Conservation (phyloP, 106 monocot genomes). For the Acorus calamus region DNA sequence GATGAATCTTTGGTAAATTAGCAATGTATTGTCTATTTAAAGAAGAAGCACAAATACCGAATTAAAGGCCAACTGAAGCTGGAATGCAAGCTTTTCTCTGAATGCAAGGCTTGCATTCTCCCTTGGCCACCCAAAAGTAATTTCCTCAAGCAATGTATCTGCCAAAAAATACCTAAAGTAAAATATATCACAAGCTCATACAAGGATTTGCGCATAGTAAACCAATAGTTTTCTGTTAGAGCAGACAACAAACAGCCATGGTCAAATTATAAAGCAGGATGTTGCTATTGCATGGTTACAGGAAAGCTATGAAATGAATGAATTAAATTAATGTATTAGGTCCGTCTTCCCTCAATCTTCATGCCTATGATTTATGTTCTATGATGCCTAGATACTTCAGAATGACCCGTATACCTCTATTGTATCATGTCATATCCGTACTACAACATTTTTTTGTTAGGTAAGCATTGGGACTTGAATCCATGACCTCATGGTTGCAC, state of each 20-base stretch:
- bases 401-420: too few species aligned
- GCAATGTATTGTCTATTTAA: background rate
- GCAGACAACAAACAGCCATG: background rate
- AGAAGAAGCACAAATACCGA: conserved; percentile 32
- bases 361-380: too few species aligned
- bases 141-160: conserved; percentile 84
- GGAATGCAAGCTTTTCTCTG: conserved; percentile 56
- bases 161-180: conserved; percentile 73
- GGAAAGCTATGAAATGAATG: too few species aligned
- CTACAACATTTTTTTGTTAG: too few species aligned
- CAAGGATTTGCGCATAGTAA: background rate
- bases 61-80: conserved; percentile 70
- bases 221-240: background rate
- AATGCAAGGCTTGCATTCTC: conserved; percentile 43
- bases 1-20: background rate
- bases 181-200: background rate
- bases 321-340: too few species aligned
- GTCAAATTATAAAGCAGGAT: background rate
- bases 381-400: too few species aligned
- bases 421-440: too few species aligned
- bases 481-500: too few species aligned
- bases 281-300: too few species aligned
- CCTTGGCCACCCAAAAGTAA: conserved; percentile 96
- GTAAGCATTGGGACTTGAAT: too few species aligned
- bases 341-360: too few species aligned